Evolutionary conservation across 768 basidiomycete species (phyloP).

Genomic region (Roridomyces roridus): DNA sequence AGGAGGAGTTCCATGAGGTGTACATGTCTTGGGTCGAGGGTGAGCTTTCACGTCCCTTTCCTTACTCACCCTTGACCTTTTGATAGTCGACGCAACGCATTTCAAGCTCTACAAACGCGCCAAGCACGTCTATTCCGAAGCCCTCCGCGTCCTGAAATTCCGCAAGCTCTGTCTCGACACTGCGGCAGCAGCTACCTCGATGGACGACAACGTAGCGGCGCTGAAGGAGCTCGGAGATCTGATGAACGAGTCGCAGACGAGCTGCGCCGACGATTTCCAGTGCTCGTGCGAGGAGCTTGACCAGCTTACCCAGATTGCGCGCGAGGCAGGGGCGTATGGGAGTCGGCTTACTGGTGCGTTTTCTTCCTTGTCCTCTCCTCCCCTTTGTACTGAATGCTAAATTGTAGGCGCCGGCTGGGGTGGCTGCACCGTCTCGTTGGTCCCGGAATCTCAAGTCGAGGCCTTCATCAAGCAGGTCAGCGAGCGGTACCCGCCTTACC

Average conservation of each 20-base stretch:
- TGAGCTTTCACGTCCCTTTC: constrained; percentile 37
- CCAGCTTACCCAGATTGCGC: constrained; percentile 66
- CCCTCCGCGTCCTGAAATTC: constrained; percentile 81
- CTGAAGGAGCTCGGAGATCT: constrained; percentile 67
- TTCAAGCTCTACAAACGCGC: constrained; percentile 87
- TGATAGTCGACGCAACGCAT: constrained; percentile 74
- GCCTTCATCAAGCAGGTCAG: constrained; percentile 68
- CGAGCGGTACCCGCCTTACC: constrained; percentile 69
- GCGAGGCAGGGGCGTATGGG: constrained; percentile 77
- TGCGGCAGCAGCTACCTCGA: constrained; percentile 29
- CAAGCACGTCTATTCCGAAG: constrained; percentile 83
- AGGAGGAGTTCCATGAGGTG: constrained; percentile 62
- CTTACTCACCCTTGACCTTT: constrained; percentile 2
- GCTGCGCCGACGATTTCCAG: constrained; percentile 71
- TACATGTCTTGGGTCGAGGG: constrained; percentile 85
- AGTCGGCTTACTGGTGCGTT: constrained; percentile 79
- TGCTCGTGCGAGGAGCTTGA: constrained; percentile 85
- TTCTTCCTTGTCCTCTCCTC: not conserved
- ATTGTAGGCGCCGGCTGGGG: constrained; percentile 86
- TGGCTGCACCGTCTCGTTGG: constrained; percentile 85
- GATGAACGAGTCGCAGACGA: constrained; percentile 82
- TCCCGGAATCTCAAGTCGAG: constrained; percentile 66
- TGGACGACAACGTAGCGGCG: constrained; percentile 22
- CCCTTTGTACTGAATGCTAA: not conserved
- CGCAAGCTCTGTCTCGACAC: constrained; percentile 65